Evolutionary conservation across 192 early-diverging fungal species (phyloP), one percentile per base, ranked within the genome.

Genomic region (Endogone sp.): DNA sequence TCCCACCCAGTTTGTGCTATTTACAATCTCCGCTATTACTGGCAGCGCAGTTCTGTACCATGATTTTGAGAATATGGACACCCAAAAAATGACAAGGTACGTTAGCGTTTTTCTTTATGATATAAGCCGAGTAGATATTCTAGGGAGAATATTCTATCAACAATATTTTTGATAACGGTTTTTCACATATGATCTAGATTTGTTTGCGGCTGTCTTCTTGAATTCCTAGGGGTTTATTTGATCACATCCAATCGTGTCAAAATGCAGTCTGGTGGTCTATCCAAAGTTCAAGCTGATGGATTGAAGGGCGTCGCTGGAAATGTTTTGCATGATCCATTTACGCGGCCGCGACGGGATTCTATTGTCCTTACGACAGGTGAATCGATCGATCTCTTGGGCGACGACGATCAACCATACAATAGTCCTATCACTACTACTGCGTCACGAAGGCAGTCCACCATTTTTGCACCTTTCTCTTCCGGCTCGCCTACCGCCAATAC

Each of bases 1-100:
- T 62, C 90, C 90, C 2, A 92, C 89, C 9, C 90, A 92, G 69
- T 92, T 90, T 76, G 90, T 92, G 13, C 73, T 90, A 3, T 92
- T 92, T 65, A 92, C 90, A 0, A 75, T 88, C 13, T 88, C 83
- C 11, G 85, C 86, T 16, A 92, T 92, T 29, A 78, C 88, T 55
- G 90, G 90, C 27, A 86, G 84, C 57, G 85, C 88, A 6, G 75
- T 89, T 11, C 71, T 87, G n/a, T 87, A 90, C 67, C 82, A 83
- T 64, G 88, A 89, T 68, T 89, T 89, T 79, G 82, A 83, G 29
- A 79, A 83, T 54, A 82, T 82, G 71, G 64, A 73, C 54, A 71
- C 80, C 37, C 71, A 77, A 58, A 78, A 83, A 55, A 74, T 75
- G 27, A 23, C 66, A 24, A 63, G 54, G 74, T 75, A 75, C 56